Base-by-base conservation (phyloP, 345 rosid genomes). In the Moringa oleifera region DNA sequence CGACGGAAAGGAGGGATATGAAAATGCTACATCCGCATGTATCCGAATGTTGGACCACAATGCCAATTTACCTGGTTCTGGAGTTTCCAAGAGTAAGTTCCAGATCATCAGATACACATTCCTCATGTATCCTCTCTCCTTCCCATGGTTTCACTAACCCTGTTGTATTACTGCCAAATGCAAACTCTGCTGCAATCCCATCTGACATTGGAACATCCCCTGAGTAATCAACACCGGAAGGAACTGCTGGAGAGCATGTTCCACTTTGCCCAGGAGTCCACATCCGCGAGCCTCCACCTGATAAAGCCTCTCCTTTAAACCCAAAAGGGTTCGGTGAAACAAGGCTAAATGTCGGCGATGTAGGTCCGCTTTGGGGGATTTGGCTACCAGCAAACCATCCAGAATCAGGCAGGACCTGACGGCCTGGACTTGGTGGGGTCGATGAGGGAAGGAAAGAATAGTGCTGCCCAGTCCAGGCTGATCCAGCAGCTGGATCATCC, bases 241-340 rank as follows among this genome's bases (percentile, higher is more conserved):
- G 83, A 51, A 94, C 62, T 51, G 91, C 93, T 0, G 99, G 97
- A 54, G 99, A 94, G 75, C 99, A 90, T 19, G 90, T 86, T 52
- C 97, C 96, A 62, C 99, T 94, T 66, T 86, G 97, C 49, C 97
- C 99, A 2, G 99, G 99, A 63, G 96, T 90, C 96, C 97, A 90
- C 95, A 94, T 90, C 65, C 91, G 80, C 2, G 96, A 90, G 22
- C 91, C 84, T 71, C 76, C 77, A 49, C 80, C 84, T 10, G 90
- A 76, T 7, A 82, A 64, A 53, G 69, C 64, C 51, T 82, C 94
- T 18, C 80, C 88, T 65, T 71, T 74, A 23, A 84, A 84, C 31
- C 86, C 83, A 64, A 87, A 84, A 0, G 90, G 88, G 57, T 81
- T 82, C 36, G 81, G 69, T 1, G 99, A 77, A 36, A 90, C 93